Percentiles rank a stretch among this genome's conserved stretches.
Conservation (phyloP, 1,284 basidiomycete species). For the Cutaneotrichosporon cyanovorans region DNA sequence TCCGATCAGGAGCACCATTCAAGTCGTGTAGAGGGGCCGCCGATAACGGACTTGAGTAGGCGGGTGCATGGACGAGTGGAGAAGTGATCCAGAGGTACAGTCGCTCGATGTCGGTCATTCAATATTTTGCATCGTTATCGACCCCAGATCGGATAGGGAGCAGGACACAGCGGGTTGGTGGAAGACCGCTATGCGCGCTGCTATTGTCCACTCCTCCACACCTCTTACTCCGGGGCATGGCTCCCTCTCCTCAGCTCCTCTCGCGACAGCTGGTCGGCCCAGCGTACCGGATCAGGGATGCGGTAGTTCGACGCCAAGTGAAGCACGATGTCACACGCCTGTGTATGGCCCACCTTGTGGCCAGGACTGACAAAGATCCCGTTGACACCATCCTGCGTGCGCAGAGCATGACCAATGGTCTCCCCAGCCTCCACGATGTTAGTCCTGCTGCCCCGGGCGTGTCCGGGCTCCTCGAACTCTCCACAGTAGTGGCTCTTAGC, state of each 20-base stretch:
- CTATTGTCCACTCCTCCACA: no score
- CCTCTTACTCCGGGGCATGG: no score
- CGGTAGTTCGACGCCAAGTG: not conserved
- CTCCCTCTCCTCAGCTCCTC: not conserved
- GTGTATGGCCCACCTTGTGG: not conserved
- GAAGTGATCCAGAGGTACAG: no score
- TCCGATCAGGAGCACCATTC: no score
- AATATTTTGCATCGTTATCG: no score
- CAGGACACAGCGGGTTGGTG: no score
- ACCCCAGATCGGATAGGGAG: no score
- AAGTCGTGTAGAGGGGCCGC: no score
- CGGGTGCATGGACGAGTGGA: no score
- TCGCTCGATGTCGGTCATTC: no score
- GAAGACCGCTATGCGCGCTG: no score
- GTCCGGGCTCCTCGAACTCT: not conserved
- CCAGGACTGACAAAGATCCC: slow-evolving; percentile 1
- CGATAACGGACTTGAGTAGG: no score
- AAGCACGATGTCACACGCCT: slow-evolving; percentile 1
- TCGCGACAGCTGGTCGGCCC: slow-evolving; percentile 1
- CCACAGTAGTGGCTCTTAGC: slow-evolving; percentile 3
- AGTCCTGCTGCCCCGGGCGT: not conserved
- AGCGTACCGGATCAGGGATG: not conserved
- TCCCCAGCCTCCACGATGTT: not conserved
- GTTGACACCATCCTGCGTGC: slow-evolving; percentile 1
- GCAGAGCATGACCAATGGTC: not conserved